Evolutionary conservation across 116 monocot species (phyloP).

Genomic region (Posidonia oceanica): DNA sequence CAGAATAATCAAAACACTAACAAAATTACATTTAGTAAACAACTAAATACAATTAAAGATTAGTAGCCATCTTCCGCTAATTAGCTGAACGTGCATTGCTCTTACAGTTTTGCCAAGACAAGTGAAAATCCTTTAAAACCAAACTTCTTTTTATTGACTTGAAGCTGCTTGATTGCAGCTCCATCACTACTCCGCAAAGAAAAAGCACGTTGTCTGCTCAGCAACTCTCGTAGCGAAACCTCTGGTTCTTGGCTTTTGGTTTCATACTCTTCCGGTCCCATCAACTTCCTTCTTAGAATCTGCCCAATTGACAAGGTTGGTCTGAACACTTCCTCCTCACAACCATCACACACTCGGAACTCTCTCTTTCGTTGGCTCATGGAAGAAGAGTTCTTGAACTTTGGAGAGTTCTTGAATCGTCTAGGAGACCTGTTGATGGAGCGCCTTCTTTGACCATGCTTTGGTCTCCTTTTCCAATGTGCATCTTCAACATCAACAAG

Average conservation of each 20-base stretch:
- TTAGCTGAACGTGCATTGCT: too few relatives aligned
- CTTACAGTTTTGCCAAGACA: slow-evolving; percentile 34
- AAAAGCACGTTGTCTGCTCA: slow-evolving; percentile 23
- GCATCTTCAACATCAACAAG: slow-evolving; percentile 43
- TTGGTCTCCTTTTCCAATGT: slow-evolving; percentile 47
- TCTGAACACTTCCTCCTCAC: background rate
- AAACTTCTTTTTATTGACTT: slow-evolving; percentile 60
- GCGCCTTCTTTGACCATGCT: slow-evolving; percentile 36
- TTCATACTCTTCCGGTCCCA: slow-evolving; percentile 31
- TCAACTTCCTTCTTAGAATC: slow-evolving; percentile 74
- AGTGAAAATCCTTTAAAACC: slow-evolving; percentile 34
- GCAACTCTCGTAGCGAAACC: slow-evolving; percentile 64
- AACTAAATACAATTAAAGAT: too few relatives aligned
- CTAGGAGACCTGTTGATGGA: slow-evolving; percentile 16
- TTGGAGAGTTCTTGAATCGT: slow-evolving; percentile 7
- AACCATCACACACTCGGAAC: background rate
- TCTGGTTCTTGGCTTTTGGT: slow-evolving; percentile 10
- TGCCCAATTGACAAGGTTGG: slow-evolving; percentile 70
- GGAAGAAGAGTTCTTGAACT: slow-evolving; percentile 38
- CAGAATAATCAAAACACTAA: too few relatives aligned
- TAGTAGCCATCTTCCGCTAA: too few relatives aligned
- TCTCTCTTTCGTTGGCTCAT: slow-evolving; percentile 14
- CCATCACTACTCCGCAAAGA: slow-evolving; percentile 19
- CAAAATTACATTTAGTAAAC: too few relatives aligned
- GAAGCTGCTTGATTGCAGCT: slow-evolving; percentile 15